These are phyloP conservation scores for Epithemia pelagica DNA, from an alignment of 108 stramenopile genomes.

Conservation along the genomic window DNA sequence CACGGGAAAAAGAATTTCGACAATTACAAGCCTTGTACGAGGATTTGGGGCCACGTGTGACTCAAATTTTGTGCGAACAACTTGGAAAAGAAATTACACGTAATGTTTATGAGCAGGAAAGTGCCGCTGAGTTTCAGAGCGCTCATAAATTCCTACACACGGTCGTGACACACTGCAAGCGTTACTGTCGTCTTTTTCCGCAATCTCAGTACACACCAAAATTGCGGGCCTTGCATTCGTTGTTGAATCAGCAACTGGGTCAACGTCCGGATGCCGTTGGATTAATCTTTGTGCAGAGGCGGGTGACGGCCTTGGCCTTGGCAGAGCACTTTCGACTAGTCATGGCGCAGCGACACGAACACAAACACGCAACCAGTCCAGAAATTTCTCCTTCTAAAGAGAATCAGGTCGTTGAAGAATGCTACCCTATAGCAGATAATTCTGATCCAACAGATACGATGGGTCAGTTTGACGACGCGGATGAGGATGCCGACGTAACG, in stretches of 20 bases:
- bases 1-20: slow-evolving; percentile 33
- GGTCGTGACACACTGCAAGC: slow-evolving; percentile 21
- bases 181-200: slow-evolving; percentile 1
- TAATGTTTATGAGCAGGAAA: slow-evolving; percentile 46
- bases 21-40: slow-evolving; percentile 39
- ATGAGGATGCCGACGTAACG: not conserved
- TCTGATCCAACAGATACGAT: not conserved
- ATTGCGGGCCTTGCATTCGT: slow-evolving; percentile 32
- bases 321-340: slow-evolving; percentile 29
- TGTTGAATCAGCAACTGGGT: slow-evolving; percentile 22
- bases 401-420: not conserved
- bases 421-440: not conserved
- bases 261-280: slow-evolving; percentile 24
- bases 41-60: slow-evolving; percentile 40
- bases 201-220: slow-evolving; percentile 15
- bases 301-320: slow-evolving; percentile 54
- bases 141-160: slow-evolving; percentile 21
- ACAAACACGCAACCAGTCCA: not conserved
- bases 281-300: slow-evolving; percentile 47
- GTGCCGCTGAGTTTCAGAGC: slow-evolving; percentile 23
- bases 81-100: slow-evolving; percentile 29
- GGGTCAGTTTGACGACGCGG: not conserved
- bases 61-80: slow-evolving; percentile 21
- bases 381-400: not conserved
- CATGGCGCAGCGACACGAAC: not conserved